phyloP scores from a whole-genome alignment of 140 eudicot genomes.

The Erigeron philadelphicus region DNA sequence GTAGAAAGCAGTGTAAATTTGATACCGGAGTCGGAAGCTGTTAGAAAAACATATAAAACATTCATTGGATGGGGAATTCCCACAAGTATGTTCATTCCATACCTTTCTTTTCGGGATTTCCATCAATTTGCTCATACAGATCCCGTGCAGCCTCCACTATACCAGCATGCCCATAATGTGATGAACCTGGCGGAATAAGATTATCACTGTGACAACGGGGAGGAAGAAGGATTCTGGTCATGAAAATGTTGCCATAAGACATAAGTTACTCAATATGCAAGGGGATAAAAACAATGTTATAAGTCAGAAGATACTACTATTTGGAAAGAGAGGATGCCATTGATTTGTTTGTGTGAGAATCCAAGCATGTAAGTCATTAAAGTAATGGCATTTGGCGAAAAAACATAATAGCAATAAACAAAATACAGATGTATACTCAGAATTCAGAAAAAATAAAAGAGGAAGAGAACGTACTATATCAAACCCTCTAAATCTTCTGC shows the following conservation, averaged over 20 bases:
- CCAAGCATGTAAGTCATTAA: neutral
- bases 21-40: neutral
- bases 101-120: conserved; percentile 35
- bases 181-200: conserved; percentile 42
- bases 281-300: neutral
- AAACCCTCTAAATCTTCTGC: conserved; percentile 55
- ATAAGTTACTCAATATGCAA: conserved; percentile 22
- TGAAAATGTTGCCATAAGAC: conserved; percentile 28
- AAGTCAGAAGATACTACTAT: neutral
- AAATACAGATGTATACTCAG: neutral
- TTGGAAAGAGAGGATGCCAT: conserved; percentile 9
- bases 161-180: conserved; percentile 70
- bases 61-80: neutral
- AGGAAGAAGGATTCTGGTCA: conserved; percentile 31
- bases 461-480: conserved; percentile 37
- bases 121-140: conserved; percentile 60
- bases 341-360: neutral
- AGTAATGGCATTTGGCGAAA: too few species aligned
- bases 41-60: neutral
- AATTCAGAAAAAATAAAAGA: neutral
- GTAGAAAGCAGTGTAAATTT: conserved; percentile 9
- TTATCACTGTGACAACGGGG: conserved; percentile 47
- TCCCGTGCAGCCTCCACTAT: conserved; percentile 60
- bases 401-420: conserved; percentile 5
- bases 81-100: neutral